Base-by-base conservation (phyloP, 257 asterid species). In the Galeopsis tetrahit region DNA sequence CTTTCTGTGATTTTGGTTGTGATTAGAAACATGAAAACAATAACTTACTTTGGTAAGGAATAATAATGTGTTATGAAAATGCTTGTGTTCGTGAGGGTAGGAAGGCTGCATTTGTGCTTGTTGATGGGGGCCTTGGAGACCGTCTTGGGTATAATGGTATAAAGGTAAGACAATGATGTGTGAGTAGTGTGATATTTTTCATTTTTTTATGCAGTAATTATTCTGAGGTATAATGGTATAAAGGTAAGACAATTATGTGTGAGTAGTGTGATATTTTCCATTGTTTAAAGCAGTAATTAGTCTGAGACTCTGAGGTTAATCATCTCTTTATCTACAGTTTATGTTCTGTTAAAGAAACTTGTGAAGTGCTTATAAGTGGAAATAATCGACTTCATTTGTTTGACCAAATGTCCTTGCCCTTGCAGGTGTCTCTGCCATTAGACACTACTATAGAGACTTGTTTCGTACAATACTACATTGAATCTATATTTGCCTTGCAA, bases 81-180 rank as follows among this genome's bases (percentile, higher is more conserved):
- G 93, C 85, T 48, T 98, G 99, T 63, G 85, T 95, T 21, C 87
- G 78, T 51, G 99, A 90, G 81, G 95, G 92, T 64, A 81, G 79
- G 81, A 95, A 86, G 79, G 97, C 96, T 70, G 99, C 92, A 57
- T 95, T 95, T 79, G 96, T 95, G 74, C 99, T 95, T 65, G 99
- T 95, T 81, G 99, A 97, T 61, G 99, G 99, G 52, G 99, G 99
- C 74, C 99, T 95, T 66, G 99, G 99, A 63, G 99, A 95, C 81
- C 98, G 99, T 73, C 97, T 95, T 73, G 99, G 99, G 64, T 95
- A 92, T 84, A 92, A 92, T 51, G 99, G 99, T 70, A 90, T 95
- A 59, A 95, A 95, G 96, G 99, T 95, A 79, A 69, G 69, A 32
- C 57, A 55, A 28, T 68, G 33, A 13, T 48, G 79, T 61, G 15